Conservation (phyloP, 352 stramenopile species). For the Phytophthora palmivora region DNA sequence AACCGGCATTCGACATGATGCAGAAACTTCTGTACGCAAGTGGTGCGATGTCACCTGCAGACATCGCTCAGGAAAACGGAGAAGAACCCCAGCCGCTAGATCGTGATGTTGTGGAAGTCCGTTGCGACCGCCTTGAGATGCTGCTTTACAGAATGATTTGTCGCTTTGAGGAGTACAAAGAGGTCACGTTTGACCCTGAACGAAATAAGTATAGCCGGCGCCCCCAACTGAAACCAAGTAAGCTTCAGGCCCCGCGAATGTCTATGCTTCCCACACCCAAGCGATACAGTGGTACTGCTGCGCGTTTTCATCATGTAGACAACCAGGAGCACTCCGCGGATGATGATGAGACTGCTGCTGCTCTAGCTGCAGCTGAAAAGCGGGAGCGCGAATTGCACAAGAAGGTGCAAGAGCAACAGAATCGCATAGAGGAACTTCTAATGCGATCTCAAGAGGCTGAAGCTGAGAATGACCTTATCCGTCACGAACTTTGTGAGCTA, state of each 20-base stretch:
- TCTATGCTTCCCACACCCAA: constrained; percentile 50
- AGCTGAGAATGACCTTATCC: constrained; percentile 73
- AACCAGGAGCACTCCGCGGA: constrained; percentile 49
- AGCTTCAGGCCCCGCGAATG: constrained; percentile 52
- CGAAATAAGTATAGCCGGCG: constrained; percentile 35
- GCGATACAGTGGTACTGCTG: constrained; percentile 47
- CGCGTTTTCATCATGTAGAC: constrained; percentile 43
- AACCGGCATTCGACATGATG: constrained; percentile 84
- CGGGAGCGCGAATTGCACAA: constrained; percentile 53
- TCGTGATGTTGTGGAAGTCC: constrained; percentile 52
- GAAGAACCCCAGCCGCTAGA: constrained; percentile 35
- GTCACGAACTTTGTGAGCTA: constrained; percentile 70
- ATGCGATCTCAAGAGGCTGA: constrained; percentile 57
- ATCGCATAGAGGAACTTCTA: constrained; percentile 36
- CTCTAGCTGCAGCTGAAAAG: constrained; percentile 34
- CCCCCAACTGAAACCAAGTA: constrained; percentile 33
- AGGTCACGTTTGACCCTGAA: constrained; percentile 60
- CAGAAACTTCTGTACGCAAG: constrained; percentile 71
- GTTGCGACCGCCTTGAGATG: constrained; percentile 82
- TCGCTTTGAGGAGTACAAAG: constrained; percentile 85
- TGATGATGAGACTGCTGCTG: constrained; percentile 31
- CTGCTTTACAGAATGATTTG: constrained; percentile 89
- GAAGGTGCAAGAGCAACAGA: constrained; percentile 48
- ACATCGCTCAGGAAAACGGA: constrained; percentile 46
- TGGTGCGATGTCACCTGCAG: constrained; percentile 50